Evolutionary conservation across 331 rosid species (phyloP).

Genomic region (Pyracantha coccinea): DNA sequence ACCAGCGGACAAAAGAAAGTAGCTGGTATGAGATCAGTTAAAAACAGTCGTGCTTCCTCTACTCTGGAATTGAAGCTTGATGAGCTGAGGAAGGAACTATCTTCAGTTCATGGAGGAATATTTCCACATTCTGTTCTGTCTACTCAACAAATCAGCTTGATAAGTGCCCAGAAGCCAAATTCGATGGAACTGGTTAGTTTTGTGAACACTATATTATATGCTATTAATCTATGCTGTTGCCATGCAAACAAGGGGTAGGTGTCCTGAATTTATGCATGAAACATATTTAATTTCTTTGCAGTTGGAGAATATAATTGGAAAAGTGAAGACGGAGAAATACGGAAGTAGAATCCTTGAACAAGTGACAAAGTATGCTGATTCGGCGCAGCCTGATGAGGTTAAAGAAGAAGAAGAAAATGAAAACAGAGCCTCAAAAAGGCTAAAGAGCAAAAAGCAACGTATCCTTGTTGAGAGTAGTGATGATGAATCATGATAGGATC

Average conservation of each 20-base stretch:
- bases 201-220: neutral
- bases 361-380: constrained; percentile 34
- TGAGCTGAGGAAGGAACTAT: constrained; percentile 69
- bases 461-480: constrained; percentile 72
- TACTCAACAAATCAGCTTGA: constrained; percentile 62
- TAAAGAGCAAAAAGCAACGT: constrained; percentile 44
- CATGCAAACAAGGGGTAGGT: neutral
- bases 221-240: neutral
- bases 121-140: constrained; percentile 84
- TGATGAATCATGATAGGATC: constrained; percentile 38
- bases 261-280: neutral
- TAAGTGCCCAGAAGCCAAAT: constrained; percentile 65
- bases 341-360: constrained; percentile 59
- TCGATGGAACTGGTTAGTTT: constrained; percentile 62
- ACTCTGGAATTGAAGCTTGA: constrained; percentile 77
- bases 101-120: constrained; percentile 67
- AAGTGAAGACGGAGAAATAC: constrained; percentile 66
- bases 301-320: constrained; percentile 81
- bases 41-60: constrained; percentile 42
- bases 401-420: constrained; percentile 34
- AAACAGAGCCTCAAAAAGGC: constrained; percentile 47
- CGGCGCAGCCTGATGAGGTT: constrained; percentile 9
- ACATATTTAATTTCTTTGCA: constrained; percentile 16
- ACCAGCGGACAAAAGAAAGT: constrained; percentile 35
- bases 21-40: constrained; percentile 39